Conservation (phyloP, 2,329 filamentous ascomycete genomes). For the Biscogniauxia sp. region DNA sequence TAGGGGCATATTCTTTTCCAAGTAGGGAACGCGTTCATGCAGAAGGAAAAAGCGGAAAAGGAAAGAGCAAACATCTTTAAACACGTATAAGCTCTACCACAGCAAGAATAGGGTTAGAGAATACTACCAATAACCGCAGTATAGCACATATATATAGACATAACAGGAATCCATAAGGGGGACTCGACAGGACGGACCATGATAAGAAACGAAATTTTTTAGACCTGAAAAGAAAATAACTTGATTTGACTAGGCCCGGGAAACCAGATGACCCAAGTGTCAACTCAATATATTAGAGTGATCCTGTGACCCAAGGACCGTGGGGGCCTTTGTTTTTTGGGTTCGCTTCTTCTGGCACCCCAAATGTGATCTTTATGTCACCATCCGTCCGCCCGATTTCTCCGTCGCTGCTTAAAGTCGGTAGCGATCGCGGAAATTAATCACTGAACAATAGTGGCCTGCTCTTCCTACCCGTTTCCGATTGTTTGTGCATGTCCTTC, state of each 20-base stretch:
- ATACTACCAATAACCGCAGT: not conserved
- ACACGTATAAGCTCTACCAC: not conserved
- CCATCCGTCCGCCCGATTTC: not conserved
- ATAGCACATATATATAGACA: not conserved
- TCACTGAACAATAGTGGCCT: too few relatives aligned
- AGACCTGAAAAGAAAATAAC: not conserved
- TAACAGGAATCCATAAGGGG: not conserved
- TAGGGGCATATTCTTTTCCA: too few relatives aligned
- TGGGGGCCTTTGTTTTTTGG: not conserved
- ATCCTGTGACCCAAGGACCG: not conserved
- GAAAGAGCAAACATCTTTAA: not conserved
- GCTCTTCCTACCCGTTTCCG: not conserved
- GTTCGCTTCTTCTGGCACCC: not conserved
- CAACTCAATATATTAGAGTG: not conserved
- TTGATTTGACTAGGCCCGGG: not conserved
- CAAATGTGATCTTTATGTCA: not conserved
- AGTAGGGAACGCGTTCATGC: not conserved
- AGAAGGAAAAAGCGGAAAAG: not conserved
- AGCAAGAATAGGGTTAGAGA: not conserved
- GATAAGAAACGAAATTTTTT: not conserved
- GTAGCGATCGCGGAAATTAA: too few relatives aligned
- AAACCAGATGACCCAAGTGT: not conserved
- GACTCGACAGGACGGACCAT: not conserved
- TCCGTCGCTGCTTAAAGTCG: not conserved
- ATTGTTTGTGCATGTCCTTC: not conserved